Base-by-base conservation (phyloP, 2,329 filamentous ascomycete genomes). In the Penicillium sp. region DNA sequence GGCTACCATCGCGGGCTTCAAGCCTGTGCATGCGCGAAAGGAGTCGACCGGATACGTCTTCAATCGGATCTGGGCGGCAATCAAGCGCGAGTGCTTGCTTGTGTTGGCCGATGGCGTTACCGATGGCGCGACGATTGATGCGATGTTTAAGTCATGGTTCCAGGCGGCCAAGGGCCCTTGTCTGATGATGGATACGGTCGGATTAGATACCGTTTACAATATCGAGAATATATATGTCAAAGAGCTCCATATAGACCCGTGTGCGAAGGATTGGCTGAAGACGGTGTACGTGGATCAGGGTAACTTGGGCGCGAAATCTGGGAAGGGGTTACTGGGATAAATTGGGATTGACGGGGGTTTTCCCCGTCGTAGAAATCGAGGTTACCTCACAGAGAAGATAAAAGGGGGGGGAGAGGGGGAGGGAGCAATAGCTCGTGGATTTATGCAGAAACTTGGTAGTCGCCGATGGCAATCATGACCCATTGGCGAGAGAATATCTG, bases 131-230 rank as follows among this genome's bases (percentile, higher is more conserved):
- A 67, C 63, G 0, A 58, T 68, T 57, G 65, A 69, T 60, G 61
- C 61, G 1, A 69, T 69, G 62, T 68, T 68, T 33, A 65, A 56
- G 55, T 59, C 62, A 11, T 69, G 65, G 64, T 68, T 69, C 49
- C 43, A 62, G 25, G 65, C 64, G 11, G 30, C 33, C 7, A 69
- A 68, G 42, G 65, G 67, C 7, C 65, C 65, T 30, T 69, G 65
- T 45, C 33, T 55, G 58, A 69, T 67, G 64, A 68, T 68, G 67
- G 65, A 69, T 59, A 62, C 61, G 11, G 67, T 68, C n/a, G 65
- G 65, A 1, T 57, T 68, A 59, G 67, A 68, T 55, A 69, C 64
- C 16, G 65, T 69, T 52, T 66, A 64, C 62, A 64, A 64, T 60
- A 64, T 69, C 40, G 65, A 69, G 43, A 53, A 51, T 53, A 52